Conservation (phyloP, 495 filamentous ascomycete species). For the Talaromyces liani region DNA sequence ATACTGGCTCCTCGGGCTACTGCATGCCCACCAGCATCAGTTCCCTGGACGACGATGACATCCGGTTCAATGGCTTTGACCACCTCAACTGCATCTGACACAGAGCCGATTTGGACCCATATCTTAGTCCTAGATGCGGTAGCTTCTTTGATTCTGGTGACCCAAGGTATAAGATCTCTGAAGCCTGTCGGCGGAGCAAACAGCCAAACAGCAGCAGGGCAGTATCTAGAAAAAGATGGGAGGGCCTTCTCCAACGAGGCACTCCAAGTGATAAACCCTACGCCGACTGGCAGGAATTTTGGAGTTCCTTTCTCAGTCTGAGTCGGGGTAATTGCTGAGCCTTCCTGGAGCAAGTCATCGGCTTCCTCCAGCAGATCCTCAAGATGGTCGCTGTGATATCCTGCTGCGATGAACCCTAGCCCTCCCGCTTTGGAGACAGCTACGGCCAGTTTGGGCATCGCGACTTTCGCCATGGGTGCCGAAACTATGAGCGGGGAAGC, state of each 20-base stretch:
- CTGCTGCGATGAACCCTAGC: slow-evolving; percentile 38
- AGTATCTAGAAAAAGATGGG: slow-evolving; percentile 30
- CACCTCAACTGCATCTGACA: slow-evolving; percentile 45
- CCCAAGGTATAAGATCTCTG: slow-evolving; percentile 45
- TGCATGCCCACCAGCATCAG: slow-evolving; percentile 73
- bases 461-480: slow-evolving; percentile 63
- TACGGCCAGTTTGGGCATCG: slow-evolving; percentile 46
- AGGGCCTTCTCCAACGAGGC: slow-evolving; percentile 31
- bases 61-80: slow-evolving; percentile 39
- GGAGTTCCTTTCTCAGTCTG: slow-evolving; percentile 5
- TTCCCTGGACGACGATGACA: slow-evolving; percentile 62
- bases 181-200: slow-evolving; percentile 45
- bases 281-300: slow-evolving; percentile 44
- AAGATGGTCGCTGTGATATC: slow-evolving; percentile 20
- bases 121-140: slow-evolving; percentile 38
- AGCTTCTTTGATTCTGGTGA: slow-evolving; percentile 27
- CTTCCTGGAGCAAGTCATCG: slow-evolving; percentile 10
- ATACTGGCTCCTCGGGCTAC: slow-evolving; percentile 47
- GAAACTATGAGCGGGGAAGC: slow-evolving; percentile 49
- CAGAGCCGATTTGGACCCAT: slow-evolving; percentile 65
- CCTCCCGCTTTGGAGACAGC: slow-evolving; percentile 57
- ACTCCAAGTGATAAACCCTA: slow-evolving; percentile 52
- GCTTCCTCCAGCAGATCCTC: slow-evolving; percentile 20
- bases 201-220: slow-evolving; percentile 60
- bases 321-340: background rate